Percentiles rank a stretch among this genome's conserved stretches.
Conservation (phyloP, 345 rosid genomes). For the Brassica rapa region DNA sequence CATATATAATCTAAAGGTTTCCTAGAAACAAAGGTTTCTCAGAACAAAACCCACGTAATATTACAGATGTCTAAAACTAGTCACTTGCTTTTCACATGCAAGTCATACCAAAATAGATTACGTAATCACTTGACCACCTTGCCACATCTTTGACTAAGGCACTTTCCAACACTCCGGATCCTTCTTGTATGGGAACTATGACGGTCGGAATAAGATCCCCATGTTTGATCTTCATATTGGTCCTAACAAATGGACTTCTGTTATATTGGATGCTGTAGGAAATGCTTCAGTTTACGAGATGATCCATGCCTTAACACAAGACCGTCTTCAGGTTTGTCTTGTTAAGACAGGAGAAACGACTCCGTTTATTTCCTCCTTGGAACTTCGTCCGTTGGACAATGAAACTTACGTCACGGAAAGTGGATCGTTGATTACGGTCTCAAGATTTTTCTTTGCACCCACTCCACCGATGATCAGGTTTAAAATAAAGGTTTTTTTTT, state of each 20-base stretch:
- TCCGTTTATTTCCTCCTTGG: constrained; percentile 35
- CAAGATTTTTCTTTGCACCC: constrained; percentile 25
- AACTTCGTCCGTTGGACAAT: constrained; percentile 34
- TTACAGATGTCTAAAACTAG: neutral
- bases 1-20: neutral
- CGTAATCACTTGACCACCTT: neutral
- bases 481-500: neutral
- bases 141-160: neutral
- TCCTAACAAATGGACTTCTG: constrained; percentile 33
- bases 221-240: constrained; percentile 38
- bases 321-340: constrained; percentile 34
- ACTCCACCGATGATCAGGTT: constrained; percentile 21
- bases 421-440: constrained; percentile 9
- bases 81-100: neutral
- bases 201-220: constrained; percentile 2
- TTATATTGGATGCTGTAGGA: neutral
- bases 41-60: neutral
- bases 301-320: constrained; percentile 28
- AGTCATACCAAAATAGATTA: neutral
- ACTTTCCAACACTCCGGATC: neutral
- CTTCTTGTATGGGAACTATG: constrained; percentile 33
- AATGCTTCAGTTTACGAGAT: constrained; percentile 1
- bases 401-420: constrained; percentile 15
- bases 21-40: neutral
- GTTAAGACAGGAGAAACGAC: constrained; percentile 35